A percentile compares a stretch with the other conserved stretches of the same genome.
Evolutionary conservation across 768 basidiomycete genomes (phyloP).

Genomic region (Zangia roseola): DNA sequence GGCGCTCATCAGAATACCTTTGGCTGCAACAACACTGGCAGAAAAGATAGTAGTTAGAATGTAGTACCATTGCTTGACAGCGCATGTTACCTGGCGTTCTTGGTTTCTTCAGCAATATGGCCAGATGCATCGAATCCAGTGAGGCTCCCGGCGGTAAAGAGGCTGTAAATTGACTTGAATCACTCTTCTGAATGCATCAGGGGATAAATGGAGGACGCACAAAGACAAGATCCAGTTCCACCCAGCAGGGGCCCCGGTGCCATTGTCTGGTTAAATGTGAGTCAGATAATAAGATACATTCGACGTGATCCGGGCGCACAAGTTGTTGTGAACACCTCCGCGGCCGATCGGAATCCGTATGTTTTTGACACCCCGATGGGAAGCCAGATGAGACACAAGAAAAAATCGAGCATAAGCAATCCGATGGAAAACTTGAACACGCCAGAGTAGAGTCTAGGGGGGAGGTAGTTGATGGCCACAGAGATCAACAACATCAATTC

Average conservation of each 20-base stretch:
- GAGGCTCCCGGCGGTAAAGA: conserved; percentile 85
- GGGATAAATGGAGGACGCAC: conserved; percentile 38
- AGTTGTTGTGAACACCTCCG: conserved; percentile 80
- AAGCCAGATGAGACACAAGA: conserved; percentile 88
- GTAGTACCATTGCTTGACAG: not conserved
- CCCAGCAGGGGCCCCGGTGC: conserved; percentile 78
- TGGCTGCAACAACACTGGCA: conserved; percentile 69
- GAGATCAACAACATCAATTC: conserved; percentile 69
- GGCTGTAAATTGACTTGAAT: conserved; percentile 54
- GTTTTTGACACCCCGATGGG: conserved; percentile 88
- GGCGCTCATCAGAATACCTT: conserved; percentile 78
- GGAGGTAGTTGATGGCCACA: conserved; percentile 83
- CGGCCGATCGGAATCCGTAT: conserved; percentile 83
- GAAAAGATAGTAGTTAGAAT: conserved; percentile 1
- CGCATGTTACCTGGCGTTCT: conserved; percentile 59
- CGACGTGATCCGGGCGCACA: conserved; percentile 51
- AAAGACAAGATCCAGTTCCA: conserved; percentile 94
- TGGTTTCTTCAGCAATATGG: conserved; percentile 87
- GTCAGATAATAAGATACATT: not conserved
- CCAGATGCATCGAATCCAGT: conserved; percentile 91
- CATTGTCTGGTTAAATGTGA: conserved; percentile 59
- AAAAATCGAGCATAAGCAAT: conserved; percentile 82
- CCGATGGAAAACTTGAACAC: conserved; percentile 76
- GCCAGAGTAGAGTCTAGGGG: conserved; percentile 67
- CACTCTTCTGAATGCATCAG: not conserved